These are phyloP conservation scores for Lanmaoa rubissima DNA, from an alignment of 768 basidiomycete genomes.

Conservation along the genomic window DNA sequence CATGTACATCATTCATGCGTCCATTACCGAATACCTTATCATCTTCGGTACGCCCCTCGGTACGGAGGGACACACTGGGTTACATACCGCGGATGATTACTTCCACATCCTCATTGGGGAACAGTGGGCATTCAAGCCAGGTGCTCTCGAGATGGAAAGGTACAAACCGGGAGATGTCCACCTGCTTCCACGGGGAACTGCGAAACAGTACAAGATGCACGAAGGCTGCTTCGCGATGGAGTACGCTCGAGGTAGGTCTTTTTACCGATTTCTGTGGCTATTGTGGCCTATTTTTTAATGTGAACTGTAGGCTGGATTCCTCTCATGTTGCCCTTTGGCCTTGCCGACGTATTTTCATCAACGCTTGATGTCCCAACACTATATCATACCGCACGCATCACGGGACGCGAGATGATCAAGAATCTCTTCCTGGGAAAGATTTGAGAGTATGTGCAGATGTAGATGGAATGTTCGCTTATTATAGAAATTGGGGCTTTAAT, in stretches of 20 bases:
- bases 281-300: neutral
- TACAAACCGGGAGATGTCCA: conserved; percentile 87
- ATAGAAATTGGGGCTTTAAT: neutral
- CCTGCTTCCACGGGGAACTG: conserved; percentile 74
- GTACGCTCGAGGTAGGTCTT: conserved; percentile 77
- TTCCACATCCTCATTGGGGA: conserved; percentile 94
- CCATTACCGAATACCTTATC: conserved; percentile 95
- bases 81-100: conserved; percentile 97
- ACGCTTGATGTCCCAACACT: conserved; percentile 86
- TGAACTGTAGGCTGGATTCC: conserved; percentile 88
- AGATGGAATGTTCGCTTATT: neutral
- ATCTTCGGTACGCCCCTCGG: conserved; percentile 96
- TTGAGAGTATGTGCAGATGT: conserved; percentile 31
- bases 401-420: conserved; percentile 76
- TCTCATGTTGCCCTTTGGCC: conserved; percentile 91
- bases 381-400: conserved; percentile 73
- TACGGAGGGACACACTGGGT: conserved; percentile 92
- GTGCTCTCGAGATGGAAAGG: conserved; percentile 78
- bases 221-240: conserved; percentile 95
- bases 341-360: conserved; percentile 81
- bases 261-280: neutral
- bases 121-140: conserved; percentile 90
- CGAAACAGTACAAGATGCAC: conserved; percentile 98
- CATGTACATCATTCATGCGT: conserved; percentile 97
- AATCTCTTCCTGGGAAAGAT: conserved; percentile 90